Conservation (phyloP, 2,329 filamentous ascomycete species). For the Biscogniauxia marginata region DNA sequence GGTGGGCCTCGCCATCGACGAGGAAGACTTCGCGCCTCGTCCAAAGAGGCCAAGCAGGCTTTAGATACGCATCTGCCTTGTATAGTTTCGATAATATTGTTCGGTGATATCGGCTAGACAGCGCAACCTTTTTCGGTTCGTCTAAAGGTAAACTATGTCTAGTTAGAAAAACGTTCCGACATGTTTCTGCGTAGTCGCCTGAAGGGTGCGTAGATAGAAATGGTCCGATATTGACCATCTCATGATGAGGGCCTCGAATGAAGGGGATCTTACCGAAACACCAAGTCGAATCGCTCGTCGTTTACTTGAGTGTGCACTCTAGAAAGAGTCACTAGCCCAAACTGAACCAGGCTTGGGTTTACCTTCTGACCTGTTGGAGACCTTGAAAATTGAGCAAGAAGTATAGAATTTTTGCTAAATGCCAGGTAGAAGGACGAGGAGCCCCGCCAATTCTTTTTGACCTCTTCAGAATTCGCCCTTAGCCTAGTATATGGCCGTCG, state of each 20-base stretch:
- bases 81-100: conserved; percentile 54
- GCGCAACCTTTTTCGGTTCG: conserved; percentile 45
- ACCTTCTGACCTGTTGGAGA: conserved; percentile 45
- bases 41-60: conserved; percentile 58
- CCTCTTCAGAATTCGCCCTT: conserved; percentile 42
- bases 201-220: too few species aligned
- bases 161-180: conserved; percentile 8
- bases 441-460: conserved; percentile 46
- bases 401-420: conserved; percentile 52
- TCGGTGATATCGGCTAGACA: conserved; percentile 54
- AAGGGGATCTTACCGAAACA: conserved; percentile 47
- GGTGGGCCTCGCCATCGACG: conserved; percentile 50
- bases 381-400: conserved; percentile 50
- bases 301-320: conserved; percentile 50
- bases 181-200: conserved; percentile 2
- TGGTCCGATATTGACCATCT: too few species aligned
- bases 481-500: conserved; percentile 41
- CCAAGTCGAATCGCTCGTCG: conserved; percentile 56
- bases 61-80: conserved; percentile 54
- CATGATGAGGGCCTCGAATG: not conserved
- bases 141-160: conserved; percentile 41
- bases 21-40: conserved; percentile 53
- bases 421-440: conserved; percentile 54
- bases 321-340: conserved; percentile 53
- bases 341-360: conserved; percentile 48